Percentiles rank a stretch among this genome's conserved stretches.
These are phyloP conservation scores for Talaromyces borbonicus DNA, from an alignment of 495 filamentous ascomycete species.

Conservation along the genomic window DNA sequence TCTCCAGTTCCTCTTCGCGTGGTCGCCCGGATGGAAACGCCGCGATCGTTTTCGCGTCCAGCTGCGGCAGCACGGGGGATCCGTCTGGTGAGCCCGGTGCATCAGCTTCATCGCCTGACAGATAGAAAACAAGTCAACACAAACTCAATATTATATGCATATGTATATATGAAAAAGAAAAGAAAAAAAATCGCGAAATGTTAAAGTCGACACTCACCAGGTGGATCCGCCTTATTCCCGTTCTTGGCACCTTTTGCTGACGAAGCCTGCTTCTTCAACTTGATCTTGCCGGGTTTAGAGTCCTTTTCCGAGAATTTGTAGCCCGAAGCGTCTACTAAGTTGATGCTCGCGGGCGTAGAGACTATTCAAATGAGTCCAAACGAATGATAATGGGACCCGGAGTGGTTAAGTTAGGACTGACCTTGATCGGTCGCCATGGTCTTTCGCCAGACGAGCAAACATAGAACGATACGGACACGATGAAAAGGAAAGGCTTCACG, in stretches of 20 bases:
- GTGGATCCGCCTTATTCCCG: constrained; percentile 29
- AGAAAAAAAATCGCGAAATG: constrained; percentile 1
- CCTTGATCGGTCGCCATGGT: constrained; percentile 6
- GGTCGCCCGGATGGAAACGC: constrained; percentile 68
- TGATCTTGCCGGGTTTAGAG: constrained; percentile 50
- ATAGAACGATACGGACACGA: neutral
- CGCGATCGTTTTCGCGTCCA: constrained; percentile 57
- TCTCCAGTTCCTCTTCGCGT: constrained; percentile 55
- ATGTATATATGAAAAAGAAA: neutral
- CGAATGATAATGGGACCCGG: neutral
- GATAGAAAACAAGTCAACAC: neutral
- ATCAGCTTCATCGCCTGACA: constrained; percentile 19
- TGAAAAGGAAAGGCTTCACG: neutral
- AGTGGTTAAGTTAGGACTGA: neutral
- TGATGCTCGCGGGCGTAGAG: constrained; percentile 17
- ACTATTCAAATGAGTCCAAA: neutral
- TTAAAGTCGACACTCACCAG: constrained; percentile 37
- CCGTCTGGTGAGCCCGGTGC: constrained; percentile 29
- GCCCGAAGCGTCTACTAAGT: constrained; percentile 37
- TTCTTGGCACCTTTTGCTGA: constrained; percentile 50
- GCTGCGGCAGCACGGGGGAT: constrained; percentile 57
- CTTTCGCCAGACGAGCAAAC: neutral
- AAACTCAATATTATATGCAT: neutral
- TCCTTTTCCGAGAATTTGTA: constrained; percentile 53
- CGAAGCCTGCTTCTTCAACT: constrained; percentile 50